Base-by-base conservation (phyloP, 768 basidiomycete species). In the Suillus luteus region DNA sequence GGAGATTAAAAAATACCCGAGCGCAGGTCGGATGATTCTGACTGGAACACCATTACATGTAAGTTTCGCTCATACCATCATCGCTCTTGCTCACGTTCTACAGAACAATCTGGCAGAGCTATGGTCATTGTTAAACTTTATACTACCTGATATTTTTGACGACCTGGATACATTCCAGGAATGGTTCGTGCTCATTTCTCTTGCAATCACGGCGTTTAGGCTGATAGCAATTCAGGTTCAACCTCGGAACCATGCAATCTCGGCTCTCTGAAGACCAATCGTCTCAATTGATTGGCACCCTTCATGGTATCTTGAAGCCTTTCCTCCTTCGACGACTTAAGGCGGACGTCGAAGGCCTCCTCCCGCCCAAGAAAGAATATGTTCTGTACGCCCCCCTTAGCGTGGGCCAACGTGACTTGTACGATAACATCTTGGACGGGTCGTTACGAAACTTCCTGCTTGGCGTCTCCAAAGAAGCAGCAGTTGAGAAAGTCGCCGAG, bases 31-130 rank as follows among this genome's bases (percentile, higher is more conserved):
- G 55, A 91, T 98, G 86, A 91, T 99, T 63, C 77, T 99, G 65
- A 99, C 96, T 0, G 97, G 97, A 37, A 99, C 97, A 19, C 97
- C 97, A 8, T 77, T 99, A 43, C 96, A 99, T 76, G 96, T 95
- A 65, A 62, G 88, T 76, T 15, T 22, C 37, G 27, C 43, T 37
- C 62, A 31, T 59, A 59, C 44, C 63, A 41, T 22, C 35, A 3
- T 52, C 14, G 38, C 5, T 19, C 9, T 31, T 37, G 2, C 46
- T 62, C 60, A 65, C 27, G 24, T 7, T 5, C 61, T 62, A n/a
- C 72, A 99, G 93, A 99, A 99, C 76, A 99, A 98, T 71, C 83
- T 99, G 3, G 84, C 90, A 5, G 97, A 99, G 73, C 80, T 99
- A 3, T 99, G 95, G 96, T 89, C 93, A 2, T 79, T 99, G 19